Evolutionary conservation across 129 eudicot species (phyloP).

Genomic region (Lonicera japonica): DNA sequence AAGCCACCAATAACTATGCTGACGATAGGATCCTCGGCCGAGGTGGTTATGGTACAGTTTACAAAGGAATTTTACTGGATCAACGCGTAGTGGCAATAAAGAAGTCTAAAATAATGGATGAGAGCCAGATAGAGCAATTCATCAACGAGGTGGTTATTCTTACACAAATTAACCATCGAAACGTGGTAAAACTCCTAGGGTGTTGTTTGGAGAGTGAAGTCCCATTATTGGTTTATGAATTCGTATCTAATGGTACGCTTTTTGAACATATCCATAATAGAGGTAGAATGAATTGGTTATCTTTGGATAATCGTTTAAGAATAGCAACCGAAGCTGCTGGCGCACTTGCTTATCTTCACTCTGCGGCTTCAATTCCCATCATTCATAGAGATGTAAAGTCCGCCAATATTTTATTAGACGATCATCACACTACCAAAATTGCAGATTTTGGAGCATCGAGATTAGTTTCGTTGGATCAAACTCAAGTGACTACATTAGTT

Average conservation of each 20-base stretch:
- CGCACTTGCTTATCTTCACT: slow-evolving; percentile 39
- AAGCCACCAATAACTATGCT: slow-evolving; percentile 30
- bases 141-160: slow-evolving; percentile 48
- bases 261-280: slow-evolving; percentile 25
- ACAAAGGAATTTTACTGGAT: slow-evolving; percentile 34
- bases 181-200: slow-evolving; percentile 41
- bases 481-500: slow-evolving; percentile 40
- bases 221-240: slow-evolving; percentile 39
- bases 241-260: slow-evolving; percentile 38
- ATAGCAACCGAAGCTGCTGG: slow-evolving; percentile 37
- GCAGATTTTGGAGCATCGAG: slow-evolving; percentile 49
- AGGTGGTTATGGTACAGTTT: slow-evolving; percentile 43
- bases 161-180: slow-evolving; percentile 37
- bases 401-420: slow-evolving; percentile 37
- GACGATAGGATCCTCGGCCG: slow-evolving; percentile 33
- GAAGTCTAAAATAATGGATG: slow-evolving; percentile 36
- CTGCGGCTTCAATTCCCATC: slow-evolving; percentile 37
- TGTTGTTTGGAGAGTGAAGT: slow-evolving; percentile 47
- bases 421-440: slow-evolving; percentile 21
- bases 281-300: slow-evolving; percentile 27
- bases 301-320: slow-evolving; percentile 35
- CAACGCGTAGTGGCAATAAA: slow-evolving; percentile 40
- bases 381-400: slow-evolving; percentile 59
- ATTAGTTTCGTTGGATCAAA: slow-evolving; percentile 33
- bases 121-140: slow-evolving; percentile 40